Evolutionary conservation across 495 filamentous ascomycete genomes (phyloP).

Genomic region (Venustampulla echinocandica): DNA sequence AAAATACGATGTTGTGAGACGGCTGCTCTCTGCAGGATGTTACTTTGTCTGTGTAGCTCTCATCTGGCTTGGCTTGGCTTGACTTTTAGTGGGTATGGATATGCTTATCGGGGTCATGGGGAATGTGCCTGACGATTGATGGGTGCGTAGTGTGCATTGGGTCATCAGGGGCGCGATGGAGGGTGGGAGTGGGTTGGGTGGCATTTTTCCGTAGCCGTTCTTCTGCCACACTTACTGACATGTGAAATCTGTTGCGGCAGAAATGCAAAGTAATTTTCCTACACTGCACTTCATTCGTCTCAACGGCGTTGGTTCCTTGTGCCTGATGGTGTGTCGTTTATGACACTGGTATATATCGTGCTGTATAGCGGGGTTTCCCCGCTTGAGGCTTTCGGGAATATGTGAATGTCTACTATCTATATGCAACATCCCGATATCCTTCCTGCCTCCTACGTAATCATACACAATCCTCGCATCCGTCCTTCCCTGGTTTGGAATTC

Average conservation of each 20-base stretch:
- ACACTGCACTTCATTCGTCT: background rate
- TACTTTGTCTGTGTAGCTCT: slow-evolving; percentile 23
- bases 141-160: slow-evolving; percentile 1
- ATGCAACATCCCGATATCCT: background rate
- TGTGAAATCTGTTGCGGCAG: slow-evolving; percentile 11
- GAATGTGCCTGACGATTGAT: slow-evolving; percentile 4
- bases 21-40: slow-evolving; percentile 15
- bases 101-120: background rate
- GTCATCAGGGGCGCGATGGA: background rate
- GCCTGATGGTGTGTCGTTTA: too few species aligned
- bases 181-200: background rate
- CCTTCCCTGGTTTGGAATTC: slow-evolving; percentile 3
- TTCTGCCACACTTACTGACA: slow-evolving; percentile 17
- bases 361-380: too few species aligned
- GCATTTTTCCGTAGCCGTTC: slow-evolving; percentile 15
- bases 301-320: too few species aligned
- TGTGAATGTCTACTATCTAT: too few species aligned
- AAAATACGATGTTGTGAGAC: slow-evolving; percentile 17
- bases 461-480: slow-evolving; percentile 8
- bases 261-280: slow-evolving; percentile 24
- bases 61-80: slow-evolving; percentile 17
- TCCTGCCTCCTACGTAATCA: background rate
- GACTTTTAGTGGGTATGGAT: slow-evolving; percentile 8
- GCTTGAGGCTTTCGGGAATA: too few species aligned
- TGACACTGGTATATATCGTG: too few species aligned